Percentiles rank a stretch among this genome's conserved stretches.
Conservation (phyloP, 768 basidiomycete species). For the Coprinopsis cinerea region DNA sequence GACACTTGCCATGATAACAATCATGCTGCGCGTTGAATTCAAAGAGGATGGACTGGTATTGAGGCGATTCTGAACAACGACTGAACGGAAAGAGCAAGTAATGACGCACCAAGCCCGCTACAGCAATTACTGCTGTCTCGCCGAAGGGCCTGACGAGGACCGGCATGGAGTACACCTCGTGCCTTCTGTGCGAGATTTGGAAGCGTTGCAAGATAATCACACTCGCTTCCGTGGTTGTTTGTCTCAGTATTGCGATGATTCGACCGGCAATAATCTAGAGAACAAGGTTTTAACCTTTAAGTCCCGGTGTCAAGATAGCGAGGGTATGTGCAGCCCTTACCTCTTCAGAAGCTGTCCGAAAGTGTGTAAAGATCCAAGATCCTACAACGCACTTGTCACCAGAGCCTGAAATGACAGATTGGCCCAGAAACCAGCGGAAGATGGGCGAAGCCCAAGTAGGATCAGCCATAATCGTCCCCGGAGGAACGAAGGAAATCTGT, state of each 20-base stretch:
- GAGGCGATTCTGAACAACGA: neutral
- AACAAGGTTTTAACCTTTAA: too few relatives aligned
- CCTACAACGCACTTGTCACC: neutral
- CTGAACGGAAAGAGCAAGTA: neutral
- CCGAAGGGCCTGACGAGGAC: neutral
- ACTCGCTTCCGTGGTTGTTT: neutral
- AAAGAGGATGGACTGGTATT: constrained; percentile 4
- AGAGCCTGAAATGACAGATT: neutral
- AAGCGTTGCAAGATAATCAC: constrained; percentile 1
- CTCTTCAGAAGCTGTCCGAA: neutral
- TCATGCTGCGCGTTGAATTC: constrained; percentile 10
- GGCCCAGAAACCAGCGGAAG: neutral
- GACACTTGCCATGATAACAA: neutral
- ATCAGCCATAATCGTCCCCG: neutral
- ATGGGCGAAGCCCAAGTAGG: neutral
- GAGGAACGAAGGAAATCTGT: too few relatives aligned
- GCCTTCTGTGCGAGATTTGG: neutral
- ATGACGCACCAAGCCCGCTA: constrained; percentile 7
- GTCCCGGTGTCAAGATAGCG: too few relatives aligned
- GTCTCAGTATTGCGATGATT: neutral
- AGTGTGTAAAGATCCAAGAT: neutral
- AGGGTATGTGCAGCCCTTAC: too few relatives aligned
- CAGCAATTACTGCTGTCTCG: neutral
- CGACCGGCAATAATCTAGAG: neutral
- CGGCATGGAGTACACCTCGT: constrained; percentile 1